Evolutionary conservation across 2,329 filamentous ascomycete genomes (phyloP), one percentile per base, ranked within the genome.

Genomic region (Ceratocystis diversiconidia): DNA sequence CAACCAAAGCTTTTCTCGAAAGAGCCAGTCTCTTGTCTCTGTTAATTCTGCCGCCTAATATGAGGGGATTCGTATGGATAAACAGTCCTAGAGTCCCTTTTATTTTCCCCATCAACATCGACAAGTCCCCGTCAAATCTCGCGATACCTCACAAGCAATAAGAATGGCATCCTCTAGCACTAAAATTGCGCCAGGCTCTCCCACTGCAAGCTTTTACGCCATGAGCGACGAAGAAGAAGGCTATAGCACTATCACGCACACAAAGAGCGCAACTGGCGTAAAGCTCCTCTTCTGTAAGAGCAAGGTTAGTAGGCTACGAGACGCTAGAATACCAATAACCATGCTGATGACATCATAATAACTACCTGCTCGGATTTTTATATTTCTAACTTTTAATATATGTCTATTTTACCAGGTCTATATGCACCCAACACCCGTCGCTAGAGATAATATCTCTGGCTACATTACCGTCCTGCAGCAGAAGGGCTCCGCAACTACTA

Each of bases 281-380:
- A 99, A 97, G 77, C 79, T 99, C 41, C 80, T 99, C 15, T 96
- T 88, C 72, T 92, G 91, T 22, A 99, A 99, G 78, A 96, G 91
- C 86, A 99, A 97, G 82, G 89, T 89, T 71, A 60, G 79, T 72
- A 61, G 5, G 17, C 30, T 12, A 41, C 12, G 12, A 48, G n/a
- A 6, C 22, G 41, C n/a, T 59, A 1, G 19, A 17, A 5, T 19
- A 4, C 17, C 41, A 61, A 50, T 36, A 36, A 41, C 28, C 28
- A 46, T 52, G n/a, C 44, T 28, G 17, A 57, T 59, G 46, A 30
- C 28, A 32, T 52, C 46, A 36, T 57, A n/a, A 32, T 25, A 5
- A 15, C 48, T 5, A 19, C 48, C 10, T 25, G 5, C 48, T 52
- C 25, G 41, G 6, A 7, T 17, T 4, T 17, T 28, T 22, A 2